Evolutionary conservation across 345 rosid species (phyloP).

Genomic region (Microthlaspi erraticum): DNA sequence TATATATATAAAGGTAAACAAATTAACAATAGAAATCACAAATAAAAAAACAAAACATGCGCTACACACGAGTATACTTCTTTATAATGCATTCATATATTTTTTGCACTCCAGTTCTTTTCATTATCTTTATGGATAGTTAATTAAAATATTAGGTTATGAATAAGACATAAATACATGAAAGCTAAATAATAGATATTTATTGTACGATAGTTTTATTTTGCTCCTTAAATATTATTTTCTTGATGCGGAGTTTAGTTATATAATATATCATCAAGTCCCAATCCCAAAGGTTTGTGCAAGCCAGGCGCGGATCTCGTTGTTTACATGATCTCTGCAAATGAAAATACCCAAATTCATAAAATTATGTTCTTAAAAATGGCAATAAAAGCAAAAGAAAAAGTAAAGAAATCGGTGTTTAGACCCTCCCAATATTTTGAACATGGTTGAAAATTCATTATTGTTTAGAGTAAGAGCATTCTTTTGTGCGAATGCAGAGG

Average conservation of each 20-base stretch:
- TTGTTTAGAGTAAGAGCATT: slow-evolving; percentile 52
- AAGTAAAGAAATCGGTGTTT: background rate
- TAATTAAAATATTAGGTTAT: too few species aligned
- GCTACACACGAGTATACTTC: too few species aligned
- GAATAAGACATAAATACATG: too few species aligned
- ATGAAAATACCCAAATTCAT: too few species aligned
- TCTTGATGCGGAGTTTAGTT: background rate
- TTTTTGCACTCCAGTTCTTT: too few species aligned
- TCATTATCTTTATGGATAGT: too few species aligned
- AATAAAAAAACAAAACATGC: too few species aligned
- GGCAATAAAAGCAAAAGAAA: background rate
- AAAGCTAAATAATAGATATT: too few species aligned
- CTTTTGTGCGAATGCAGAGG: slow-evolving; percentile 57
- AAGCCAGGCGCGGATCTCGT: background rate
- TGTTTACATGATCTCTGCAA: too few species aligned
- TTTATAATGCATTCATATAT: too few species aligned
- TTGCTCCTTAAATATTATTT: background rate
- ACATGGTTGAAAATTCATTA: slow-evolving; percentile 56
- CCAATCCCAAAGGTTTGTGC: background rate
- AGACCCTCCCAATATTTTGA: slow-evolving; percentile 69
- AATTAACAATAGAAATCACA: too few species aligned
- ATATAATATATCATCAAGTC: background rate
- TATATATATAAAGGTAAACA: too few species aligned
- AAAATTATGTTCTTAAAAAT: background rate
- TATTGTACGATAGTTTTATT: background rate